These are phyloP conservation scores for Fusarium pseudocircinatum DNA, from an alignment of 2,329 filamentous ascomycete genomes.

Conservation along the genomic window DNA sequence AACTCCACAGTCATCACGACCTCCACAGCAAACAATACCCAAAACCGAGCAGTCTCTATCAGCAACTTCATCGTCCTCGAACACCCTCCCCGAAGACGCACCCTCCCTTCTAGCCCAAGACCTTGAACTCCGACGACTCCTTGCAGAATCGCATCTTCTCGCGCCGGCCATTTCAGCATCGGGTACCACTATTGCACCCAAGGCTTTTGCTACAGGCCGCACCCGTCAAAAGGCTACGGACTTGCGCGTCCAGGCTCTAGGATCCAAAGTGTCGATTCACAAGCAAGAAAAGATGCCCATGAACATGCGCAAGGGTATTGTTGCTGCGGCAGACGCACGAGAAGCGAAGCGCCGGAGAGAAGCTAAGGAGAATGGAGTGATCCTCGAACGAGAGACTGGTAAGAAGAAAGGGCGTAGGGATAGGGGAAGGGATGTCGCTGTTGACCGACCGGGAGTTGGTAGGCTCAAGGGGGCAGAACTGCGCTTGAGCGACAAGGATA, in stretches of 20 bases:
- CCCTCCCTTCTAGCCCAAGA: constrained; percentile 86
- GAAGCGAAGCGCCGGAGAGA: constrained; percentile 79
- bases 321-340: constrained; percentile 68
- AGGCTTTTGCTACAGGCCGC: constrained; percentile 67
- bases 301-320: constrained; percentile 85
- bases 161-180: constrained; percentile 56
- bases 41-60: constrained; percentile 28
- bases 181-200: constrained; percentile 50
- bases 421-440: constrained; percentile 63
- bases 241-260: constrained; percentile 82
- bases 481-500: constrained; percentile 80
- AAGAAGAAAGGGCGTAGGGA: constrained; percentile 53
- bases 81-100: constrained; percentile 64
- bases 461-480: constrained; percentile 82
- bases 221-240: constrained; percentile 85
- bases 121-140: constrained; percentile 87
- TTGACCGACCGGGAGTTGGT: constrained; percentile 83
- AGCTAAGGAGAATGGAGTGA: constrained; percentile 89
- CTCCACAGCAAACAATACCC: constrained; percentile 51
- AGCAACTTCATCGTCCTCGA: constrained; percentile 41
- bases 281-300: constrained; percentile 90
- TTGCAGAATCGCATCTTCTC: constrained; percentile 91
- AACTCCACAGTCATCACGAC: constrained; percentile 56
- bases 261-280: constrained; percentile 78
- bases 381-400: constrained; percentile 72